These are phyloP conservation scores for Cryptococcus sp. DNA, from an alignment of 1,284 basidiomycete genomes.

Conservation along the genomic window DNA sequence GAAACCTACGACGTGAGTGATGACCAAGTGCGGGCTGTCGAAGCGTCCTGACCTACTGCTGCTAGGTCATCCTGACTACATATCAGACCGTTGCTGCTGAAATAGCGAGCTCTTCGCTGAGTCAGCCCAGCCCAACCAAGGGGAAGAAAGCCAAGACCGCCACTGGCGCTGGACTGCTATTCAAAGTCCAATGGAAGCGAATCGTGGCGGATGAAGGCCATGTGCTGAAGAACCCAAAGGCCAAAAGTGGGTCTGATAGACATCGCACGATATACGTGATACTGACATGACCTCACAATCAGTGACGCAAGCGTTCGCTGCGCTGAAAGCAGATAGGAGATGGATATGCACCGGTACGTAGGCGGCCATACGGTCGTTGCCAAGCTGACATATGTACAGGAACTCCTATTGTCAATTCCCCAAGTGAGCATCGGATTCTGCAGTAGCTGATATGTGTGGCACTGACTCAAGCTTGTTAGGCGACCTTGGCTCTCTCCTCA, in stretches of 20 bases:
- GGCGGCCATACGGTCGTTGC: neutral
- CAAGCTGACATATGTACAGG: slow-evolving; percentile 55
- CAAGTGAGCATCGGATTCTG: slow-evolving; percentile 43
- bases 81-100: slow-evolving; percentile 65
- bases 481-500: slow-evolving; percentile 79
- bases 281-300: neutral
- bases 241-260: slow-evolving; percentile 60
- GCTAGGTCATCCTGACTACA: slow-evolving; percentile 75
- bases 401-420: slow-evolving; percentile 87
- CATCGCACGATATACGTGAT: neutral
- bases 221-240: slow-evolving; percentile 76
- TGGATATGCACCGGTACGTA: slow-evolving; percentile 59
- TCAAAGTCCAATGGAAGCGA: slow-evolving; percentile 78
- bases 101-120: slow-evolving; percentile 8
- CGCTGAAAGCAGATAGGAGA: slow-evolving; percentile 69
- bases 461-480: slow-evolving; percentile 51
- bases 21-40: neutral
- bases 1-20: slow-evolving; percentile 62
- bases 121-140: slow-evolving; percentile 14
- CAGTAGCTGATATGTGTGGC: neutral
- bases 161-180: slow-evolving; percentile 59
- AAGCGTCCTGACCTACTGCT: neutral
- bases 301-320: slow-evolving; percentile 69
- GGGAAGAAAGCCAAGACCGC: slow-evolving; percentile 36
- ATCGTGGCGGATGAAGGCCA: slow-evolving; percentile 87